These are phyloP conservation scores for Pyrus hybrid DNA, from an alignment of 331 rosid species.

Conservation along the genomic window DNA sequence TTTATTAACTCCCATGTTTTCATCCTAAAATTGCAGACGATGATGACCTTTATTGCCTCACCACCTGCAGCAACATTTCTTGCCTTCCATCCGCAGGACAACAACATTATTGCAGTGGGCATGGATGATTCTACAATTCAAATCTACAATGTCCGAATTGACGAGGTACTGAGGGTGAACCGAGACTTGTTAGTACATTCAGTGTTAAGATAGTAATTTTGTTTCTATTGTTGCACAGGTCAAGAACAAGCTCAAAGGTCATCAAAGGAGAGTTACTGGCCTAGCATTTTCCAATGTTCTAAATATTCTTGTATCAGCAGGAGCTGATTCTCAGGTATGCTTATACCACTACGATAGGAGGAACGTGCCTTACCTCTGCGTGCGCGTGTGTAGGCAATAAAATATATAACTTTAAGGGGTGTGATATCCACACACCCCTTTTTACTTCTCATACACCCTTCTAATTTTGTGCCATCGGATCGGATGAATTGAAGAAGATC, in stretches of 20 bases:
- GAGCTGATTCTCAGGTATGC: slow-evolving; percentile 10
- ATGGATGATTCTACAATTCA: slow-evolving; percentile 10
- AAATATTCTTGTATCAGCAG: slow-evolving; percentile 2
- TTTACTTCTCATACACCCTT: too few species aligned
- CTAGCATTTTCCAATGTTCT: slow-evolving; percentile 5
- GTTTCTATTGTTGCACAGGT: not conserved
- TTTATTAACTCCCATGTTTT: not conserved
- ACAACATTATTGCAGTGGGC: slow-evolving; percentile 8
- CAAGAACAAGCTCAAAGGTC: not conserved
- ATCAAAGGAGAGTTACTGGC: slow-evolving; percentile 6
- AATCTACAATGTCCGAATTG: not conserved
- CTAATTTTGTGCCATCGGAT: too few species aligned
- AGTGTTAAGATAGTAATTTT: not conserved
- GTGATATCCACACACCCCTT: too few species aligned
- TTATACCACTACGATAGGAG: not conserved
- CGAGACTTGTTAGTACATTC: not conserved
- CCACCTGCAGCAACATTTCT: slow-evolving; percentile 8
- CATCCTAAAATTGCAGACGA: not conserved
- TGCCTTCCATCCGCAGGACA: slow-evolving; percentile 3
- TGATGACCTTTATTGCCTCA: not conserved
- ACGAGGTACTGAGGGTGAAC: not conserved
- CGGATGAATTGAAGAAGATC: too few species aligned
- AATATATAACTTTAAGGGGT: too few species aligned
- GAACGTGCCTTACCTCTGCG: not conserved
- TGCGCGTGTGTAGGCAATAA: not conserved